Evolutionary conservation across 2,329 filamentous ascomycete species (phyloP), one percentile per base, ranked within the genome.

Genomic region (Phyllosticta ampelicida): DNA sequence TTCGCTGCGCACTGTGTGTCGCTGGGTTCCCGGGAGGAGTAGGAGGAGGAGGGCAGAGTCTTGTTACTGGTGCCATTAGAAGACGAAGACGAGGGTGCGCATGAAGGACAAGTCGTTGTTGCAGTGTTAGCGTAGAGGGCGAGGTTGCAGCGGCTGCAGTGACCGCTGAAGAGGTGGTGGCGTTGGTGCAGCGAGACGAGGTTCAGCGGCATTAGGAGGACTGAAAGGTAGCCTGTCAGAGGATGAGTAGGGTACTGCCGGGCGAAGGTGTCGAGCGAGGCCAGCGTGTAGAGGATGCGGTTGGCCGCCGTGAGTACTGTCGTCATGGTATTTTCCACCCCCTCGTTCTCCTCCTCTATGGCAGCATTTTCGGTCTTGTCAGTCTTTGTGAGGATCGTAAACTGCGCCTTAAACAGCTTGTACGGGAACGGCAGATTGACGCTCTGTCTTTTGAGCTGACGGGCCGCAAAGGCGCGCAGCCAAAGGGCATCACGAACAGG

Each of bases 111-210:
- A 2, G 21, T 21, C 1, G 19, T 36, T 4, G 13, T 9, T 4
- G 48, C 61, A 2, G 71, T 70, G 60, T 83, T 83, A n/a, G 78
- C 73, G 65, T 78, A 84, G 21, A 82, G 63, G 0, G 78, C 75
- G 1, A 79, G 71, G 1, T 78, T 78, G 64, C 83, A 85, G 65
- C 28, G 18, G 10, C 77, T 79, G 49, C 16, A 78, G 60, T 77
- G 74, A 18, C 69, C 73, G 52, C 72, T 72, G 63, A 77, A 68
- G 9, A 78, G 70, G 73, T 75, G 76, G 30, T 72, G 69, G 5
- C 75, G 70, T 55, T 71, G 73, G 60, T 66, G 71, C 44, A 72
- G 69, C 26, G 68, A 65, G 5, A 73, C 64, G 13, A 78, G 66
- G 58, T 74, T 72, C 55, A 77, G 61, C 21, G 73, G 71, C 20